Conservation (phyloP, 257 asterid species). For the Capsicum rhomboideum region DNA sequence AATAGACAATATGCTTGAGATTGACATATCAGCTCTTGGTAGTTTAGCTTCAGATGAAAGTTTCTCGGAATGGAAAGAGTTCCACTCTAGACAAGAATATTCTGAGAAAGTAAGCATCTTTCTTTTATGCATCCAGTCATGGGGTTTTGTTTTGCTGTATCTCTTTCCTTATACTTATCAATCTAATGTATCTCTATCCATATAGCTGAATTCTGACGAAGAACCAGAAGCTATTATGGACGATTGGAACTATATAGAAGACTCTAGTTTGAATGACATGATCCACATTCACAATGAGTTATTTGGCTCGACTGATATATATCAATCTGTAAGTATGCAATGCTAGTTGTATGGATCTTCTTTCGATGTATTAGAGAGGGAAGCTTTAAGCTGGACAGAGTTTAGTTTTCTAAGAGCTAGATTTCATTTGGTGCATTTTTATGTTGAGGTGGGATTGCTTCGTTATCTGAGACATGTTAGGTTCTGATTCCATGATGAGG, state of each 20-base stretch:
- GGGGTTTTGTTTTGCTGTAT: neutral
- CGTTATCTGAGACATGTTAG: neutral
- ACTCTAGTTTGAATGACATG: slow-evolving; percentile 44
- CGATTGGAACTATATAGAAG: slow-evolving; percentile 56
- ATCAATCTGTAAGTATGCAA: slow-evolving; percentile 34
- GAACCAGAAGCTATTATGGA: slow-evolving; percentile 42
- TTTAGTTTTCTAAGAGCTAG: neutral
- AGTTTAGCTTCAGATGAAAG: slow-evolving; percentile 43
- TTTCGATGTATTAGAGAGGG: neutral
- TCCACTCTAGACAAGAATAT: slow-evolving; percentile 44
- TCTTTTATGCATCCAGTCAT: neutral
- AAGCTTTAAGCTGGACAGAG: neutral
- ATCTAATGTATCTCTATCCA: neutral
- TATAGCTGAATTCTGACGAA: slow-evolving; percentile 34
- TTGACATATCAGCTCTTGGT: slow-evolving; percentile 60
- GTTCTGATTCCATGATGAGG: neutral
- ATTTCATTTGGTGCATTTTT: neutral
- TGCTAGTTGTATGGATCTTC: neutral
- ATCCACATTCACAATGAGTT: slow-evolving; percentile 63
- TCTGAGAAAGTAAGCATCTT: slow-evolving; percentile 43
- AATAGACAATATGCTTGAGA: slow-evolving; percentile 60
- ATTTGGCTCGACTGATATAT: slow-evolving; percentile 74
- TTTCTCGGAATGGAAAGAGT: slow-evolving; percentile 73
- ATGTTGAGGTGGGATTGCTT: neutral
- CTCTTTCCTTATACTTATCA: neutral